phyloP scores from a whole-genome alignment of 1,139 yeast genomes.

The Suhomyces coccinellae region DNA sequence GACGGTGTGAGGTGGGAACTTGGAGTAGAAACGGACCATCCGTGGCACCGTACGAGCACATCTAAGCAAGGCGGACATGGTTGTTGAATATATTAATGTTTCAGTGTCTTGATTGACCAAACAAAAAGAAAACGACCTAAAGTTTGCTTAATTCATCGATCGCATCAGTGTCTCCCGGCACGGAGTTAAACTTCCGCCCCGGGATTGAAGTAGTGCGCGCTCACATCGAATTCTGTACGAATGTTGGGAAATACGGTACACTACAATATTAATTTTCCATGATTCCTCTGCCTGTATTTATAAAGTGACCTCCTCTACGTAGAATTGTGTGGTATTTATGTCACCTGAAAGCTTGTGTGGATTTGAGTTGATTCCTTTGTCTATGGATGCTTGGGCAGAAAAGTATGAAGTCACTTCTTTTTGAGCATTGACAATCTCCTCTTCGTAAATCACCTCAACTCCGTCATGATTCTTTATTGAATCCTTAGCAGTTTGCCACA shows the following conservation, averaged over 20 bases:
- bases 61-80: constrained; percentile 14
- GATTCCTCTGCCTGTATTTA: not conserved
- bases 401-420: constrained; percentile 35
- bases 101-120: constrained; percentile 5
- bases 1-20: constrained; percentile 67
- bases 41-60: constrained; percentile 14
- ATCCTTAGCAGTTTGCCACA: constrained; percentile 93
- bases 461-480: constrained; percentile 56
- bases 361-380: not conserved
- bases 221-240: not conserved
- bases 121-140: constrained; percentile 8
- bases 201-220: constrained; percentile 3
- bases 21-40: constrained; percentile 42
- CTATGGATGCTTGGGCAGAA: constrained; percentile 2
- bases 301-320: not conserved
- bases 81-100: constrained; percentile 6
- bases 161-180: constrained; percentile 30
- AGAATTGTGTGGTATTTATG: not conserved
- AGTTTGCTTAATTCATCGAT: constrained; percentile 13
- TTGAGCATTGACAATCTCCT: constrained; percentile 30
- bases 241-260: not conserved
- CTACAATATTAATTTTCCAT: no score
- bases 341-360: not conserved
- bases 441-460: constrained; percentile 42
- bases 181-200: constrained; percentile 24